Percentiles rank a stretch among this genome's conserved stretches.
phyloP scores from a whole-genome alignment of 2,329 filamentous ascomycete genomes.

The Talaromyces sp. region DNA sequence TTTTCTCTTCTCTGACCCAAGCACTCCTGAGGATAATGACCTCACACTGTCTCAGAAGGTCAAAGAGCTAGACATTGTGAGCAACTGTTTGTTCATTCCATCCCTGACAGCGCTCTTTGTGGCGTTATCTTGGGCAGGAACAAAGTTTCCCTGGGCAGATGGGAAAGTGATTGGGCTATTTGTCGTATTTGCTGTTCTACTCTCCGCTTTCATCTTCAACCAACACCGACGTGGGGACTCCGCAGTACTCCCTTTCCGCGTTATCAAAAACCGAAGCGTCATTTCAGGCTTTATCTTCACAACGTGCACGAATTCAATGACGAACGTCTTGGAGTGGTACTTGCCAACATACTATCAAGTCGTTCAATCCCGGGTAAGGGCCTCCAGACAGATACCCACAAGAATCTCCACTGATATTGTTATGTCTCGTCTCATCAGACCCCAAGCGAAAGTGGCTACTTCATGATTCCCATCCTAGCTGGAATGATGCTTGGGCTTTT shows the following conservation, averaged over 20 bases:
- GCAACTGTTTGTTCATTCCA: slow-evolving; percentile 28
- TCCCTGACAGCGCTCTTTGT: slow-evolving; percentile 22
- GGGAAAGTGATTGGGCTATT: slow-evolving; percentile 28
- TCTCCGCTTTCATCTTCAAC: slow-evolving; percentile 24
- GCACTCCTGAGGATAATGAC: slow-evolving; percentile 1
- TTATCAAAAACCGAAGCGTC: slow-evolving; percentile 25
- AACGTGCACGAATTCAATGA: slow-evolving; percentile 19
- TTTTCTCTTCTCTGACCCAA: slow-evolving; percentile 18
- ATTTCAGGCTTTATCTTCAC: slow-evolving; percentile 21
- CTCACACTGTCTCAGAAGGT: slow-evolving; percentile 21
- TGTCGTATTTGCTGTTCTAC: slow-evolving; percentile 25
- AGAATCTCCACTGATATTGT: slow-evolving; percentile 5
- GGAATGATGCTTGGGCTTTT: slow-evolving; percentile 19
- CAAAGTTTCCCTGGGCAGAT: slow-evolving; percentile 29
- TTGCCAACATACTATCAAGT: slow-evolving; percentile 33
- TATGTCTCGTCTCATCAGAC: slow-evolving; percentile 5
- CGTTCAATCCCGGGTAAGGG: slow-evolving; percentile 17
- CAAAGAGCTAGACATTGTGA: slow-evolving; percentile 25
- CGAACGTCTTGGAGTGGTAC: slow-evolving; percentile 23
- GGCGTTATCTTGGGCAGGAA: slow-evolving; percentile 32
- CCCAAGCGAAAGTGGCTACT: slow-evolving; percentile 20
- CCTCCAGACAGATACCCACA: slow-evolving; percentile 6
- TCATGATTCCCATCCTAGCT: slow-evolving; percentile 23
- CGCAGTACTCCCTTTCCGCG: slow-evolving; percentile 28
- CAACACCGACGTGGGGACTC: slow-evolving; percentile 26